Evolutionary conservation across 495 filamentous ascomycete genomes (phyloP), one percentile per base, ranked within the genome.

Genomic region (Penicillium cosmopolitanum): DNA sequence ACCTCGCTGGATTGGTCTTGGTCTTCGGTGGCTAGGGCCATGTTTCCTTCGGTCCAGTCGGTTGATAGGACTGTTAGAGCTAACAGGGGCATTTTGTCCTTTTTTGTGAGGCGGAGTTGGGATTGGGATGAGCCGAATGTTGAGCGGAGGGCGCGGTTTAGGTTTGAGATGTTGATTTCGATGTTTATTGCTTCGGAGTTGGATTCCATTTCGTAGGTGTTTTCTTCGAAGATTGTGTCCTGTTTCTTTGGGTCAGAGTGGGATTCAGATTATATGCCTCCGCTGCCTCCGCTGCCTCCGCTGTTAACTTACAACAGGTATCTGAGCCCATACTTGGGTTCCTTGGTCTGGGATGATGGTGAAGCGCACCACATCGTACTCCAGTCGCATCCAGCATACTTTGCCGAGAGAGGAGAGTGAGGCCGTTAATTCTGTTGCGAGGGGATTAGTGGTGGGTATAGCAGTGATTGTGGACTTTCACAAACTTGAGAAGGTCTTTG

Each of bases 261-360:
- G 28, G 28, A 31, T 31, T 8, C 6, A 31, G 5, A 6, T 31
- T 31, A 9, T 9, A 31, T 31, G 1, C 4, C 28, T 23, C 23
- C 23, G 28, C 28, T 31, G 28, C n/a, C n/a, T n/a, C n/a, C n/a
- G n/a, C n/a, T n/a, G n/a, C n/a, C n/a, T n/a, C n/a, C n/a, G n/a
- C n/a, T n/a, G 4, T 8, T 19, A 19, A 82, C 91, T 66, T 80
- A 97, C 93, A 19, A 78, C 73, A 11, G 77, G 77, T 15, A 81
- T 69, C 51, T 77, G 70, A 0, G 93, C 90, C 95, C 96, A 98
- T 33, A 98, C 95, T 82, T 97, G 93, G 11, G 92, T 92, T 21
- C 95, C 92, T 65, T 89, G 87, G 63, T 97, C 93, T 6, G 93
- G 92, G 61, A 97, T 93, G 69, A 96, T 89, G 56, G 96, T 97